These are phyloP conservation scores for Kodamaea lidongshanica DNA, from an alignment of 805 yeast species.

Conservation along the genomic window DNA sequence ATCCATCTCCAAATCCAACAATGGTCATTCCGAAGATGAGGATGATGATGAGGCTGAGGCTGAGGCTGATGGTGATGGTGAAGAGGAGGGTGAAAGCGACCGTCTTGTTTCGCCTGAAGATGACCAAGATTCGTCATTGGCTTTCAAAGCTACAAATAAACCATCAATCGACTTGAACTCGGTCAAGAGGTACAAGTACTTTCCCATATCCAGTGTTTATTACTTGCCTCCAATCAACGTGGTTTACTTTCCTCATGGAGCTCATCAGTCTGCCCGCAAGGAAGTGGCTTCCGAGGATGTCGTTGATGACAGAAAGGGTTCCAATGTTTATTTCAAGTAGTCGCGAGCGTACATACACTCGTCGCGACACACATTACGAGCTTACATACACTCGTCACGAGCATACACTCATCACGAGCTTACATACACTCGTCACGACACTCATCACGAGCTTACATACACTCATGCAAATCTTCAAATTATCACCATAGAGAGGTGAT, in stretches of 20 bases:
- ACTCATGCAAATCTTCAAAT: too few relatives aligned
- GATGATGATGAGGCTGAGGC: conserved; percentile 5
- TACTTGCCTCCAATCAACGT: conserved; percentile 51
- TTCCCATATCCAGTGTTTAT: conserved; percentile 46
- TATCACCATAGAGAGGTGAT: too few relatives aligned
- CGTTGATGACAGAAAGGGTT: conserved; percentile 10
- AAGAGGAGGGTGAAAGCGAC: conserved; percentile 1
- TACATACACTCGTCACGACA: too few relatives aligned
- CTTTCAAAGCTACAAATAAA: conserved; percentile 4
- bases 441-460: too few relatives aligned
- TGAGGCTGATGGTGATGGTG: conserved; percentile 1
- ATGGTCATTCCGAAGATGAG: conserved; percentile 2
- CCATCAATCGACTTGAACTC: conserved; percentile 8
- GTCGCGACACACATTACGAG: too few relatives aligned
- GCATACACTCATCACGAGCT: too few relatives aligned
- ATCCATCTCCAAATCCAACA: conserved; percentile 1
- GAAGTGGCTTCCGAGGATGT: conserved; percentile 5
- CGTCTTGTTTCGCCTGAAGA: conserved; percentile 6
- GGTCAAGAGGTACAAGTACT: conserved; percentile 37
- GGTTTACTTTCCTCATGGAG: conserved; percentile 51
- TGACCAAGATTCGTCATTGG: conserved; percentile 6
- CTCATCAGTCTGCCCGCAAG: conserved; percentile 30
- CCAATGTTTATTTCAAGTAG: conserved; percentile 14
- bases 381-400: too few relatives aligned
- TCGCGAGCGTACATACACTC: too few relatives aligned